phyloP scores from a whole-genome alignment of 768 basidiomycete species.

The Russula virescens region DNA sequence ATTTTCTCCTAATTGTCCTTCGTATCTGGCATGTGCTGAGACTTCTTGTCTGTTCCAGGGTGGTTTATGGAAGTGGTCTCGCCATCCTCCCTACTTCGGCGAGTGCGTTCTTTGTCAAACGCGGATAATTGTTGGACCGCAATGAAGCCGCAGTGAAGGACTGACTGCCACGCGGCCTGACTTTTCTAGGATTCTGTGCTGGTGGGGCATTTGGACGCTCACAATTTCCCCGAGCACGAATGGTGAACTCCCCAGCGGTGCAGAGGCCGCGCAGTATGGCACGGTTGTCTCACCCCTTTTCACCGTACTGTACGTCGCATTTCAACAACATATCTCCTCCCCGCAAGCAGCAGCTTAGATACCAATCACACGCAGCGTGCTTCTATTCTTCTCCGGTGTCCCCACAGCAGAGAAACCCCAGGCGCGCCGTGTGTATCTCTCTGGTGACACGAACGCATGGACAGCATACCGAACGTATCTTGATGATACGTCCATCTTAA shows the following conservation, averaged over 20 bases:
- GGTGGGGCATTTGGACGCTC: constrained; percentile 62
- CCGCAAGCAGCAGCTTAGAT: constrained; percentile 24
- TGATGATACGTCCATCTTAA: constrained; percentile 49
- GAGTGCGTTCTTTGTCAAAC: constrained; percentile 40
- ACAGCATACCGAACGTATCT: constrained; percentile 52
- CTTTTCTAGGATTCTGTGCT: constrained; percentile 48
- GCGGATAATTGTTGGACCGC: constrained; percentile 1
- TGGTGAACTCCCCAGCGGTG: constrained; percentile 36
- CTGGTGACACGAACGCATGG: constrained; percentile 36
- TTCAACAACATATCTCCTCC: too few species aligned
- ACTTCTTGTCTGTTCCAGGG: constrained; percentile 32
- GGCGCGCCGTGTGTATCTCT: constrained; percentile 37
- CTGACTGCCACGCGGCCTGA: not conserved
- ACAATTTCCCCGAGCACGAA: constrained; percentile 54
- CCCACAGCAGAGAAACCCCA: constrained; percentile 65
- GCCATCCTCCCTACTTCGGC: constrained; percentile 69
- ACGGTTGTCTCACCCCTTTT: constrained; percentile 58
- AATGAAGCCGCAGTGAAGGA: too few species aligned
- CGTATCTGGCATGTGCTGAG: not conserved
- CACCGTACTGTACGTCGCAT: constrained; percentile 45
- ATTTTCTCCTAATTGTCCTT: too few species aligned
- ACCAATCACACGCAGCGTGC: constrained; percentile 33
- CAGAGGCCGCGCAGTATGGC: constrained; percentile 52
- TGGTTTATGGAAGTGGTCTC: constrained; percentile 52
- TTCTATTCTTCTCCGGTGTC: constrained; percentile 65